Percentiles rank a stretch among this genome's conserved stretches.
Conservation (phyloP, 1,139 yeast genomes). For the Nakaseomyces sp. region DNA sequence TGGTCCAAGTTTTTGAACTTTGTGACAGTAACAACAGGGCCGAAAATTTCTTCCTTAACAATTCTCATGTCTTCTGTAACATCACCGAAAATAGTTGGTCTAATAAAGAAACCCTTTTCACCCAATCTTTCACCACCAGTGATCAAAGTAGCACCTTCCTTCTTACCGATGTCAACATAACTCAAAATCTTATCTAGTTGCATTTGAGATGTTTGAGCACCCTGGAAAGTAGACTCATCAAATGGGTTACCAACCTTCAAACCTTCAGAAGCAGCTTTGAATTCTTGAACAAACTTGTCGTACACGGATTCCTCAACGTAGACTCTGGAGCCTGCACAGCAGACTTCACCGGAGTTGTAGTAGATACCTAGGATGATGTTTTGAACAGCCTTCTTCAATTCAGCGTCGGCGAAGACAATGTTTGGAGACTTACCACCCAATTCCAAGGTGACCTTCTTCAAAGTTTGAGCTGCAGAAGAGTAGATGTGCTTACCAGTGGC, state of each 20-base stretch:
- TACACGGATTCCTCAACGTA: slow-evolving; percentile 51
- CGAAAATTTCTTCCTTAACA: slow-evolving; percentile 61
- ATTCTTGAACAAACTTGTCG: slow-evolving; percentile 41
- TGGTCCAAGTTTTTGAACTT: slow-evolving; percentile 49
- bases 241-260: slow-evolving; percentile 53
- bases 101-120: slow-evolving; percentile 52
- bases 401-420: slow-evolving; percentile 50
- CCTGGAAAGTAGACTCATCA: slow-evolving; percentile 48
- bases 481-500: slow-evolving; percentile 50
- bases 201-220: slow-evolving; percentile 50
- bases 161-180: slow-evolving; percentile 48
- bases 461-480: slow-evolving; percentile 43
- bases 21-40: slow-evolving; percentile 52
- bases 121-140: slow-evolving; percentile 53
- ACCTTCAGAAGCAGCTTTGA: slow-evolving; percentile 40
- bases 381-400: slow-evolving; percentile 40
- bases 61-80: slow-evolving; percentile 54
- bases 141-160: slow-evolving; percentile 50
- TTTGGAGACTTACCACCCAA: slow-evolving; percentile 60
- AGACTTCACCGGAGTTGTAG: slow-evolving; percentile 59
- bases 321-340: slow-evolving; percentile 58
- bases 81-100: slow-evolving; percentile 63
- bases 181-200: slow-evolving; percentile 49
- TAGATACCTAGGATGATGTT: slow-evolving; percentile 39
- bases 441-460: slow-evolving; percentile 55